phyloP scores from a whole-genome alignment of 371 early-diverging fungal species.

The Apophysomyces elegans region DNA sequence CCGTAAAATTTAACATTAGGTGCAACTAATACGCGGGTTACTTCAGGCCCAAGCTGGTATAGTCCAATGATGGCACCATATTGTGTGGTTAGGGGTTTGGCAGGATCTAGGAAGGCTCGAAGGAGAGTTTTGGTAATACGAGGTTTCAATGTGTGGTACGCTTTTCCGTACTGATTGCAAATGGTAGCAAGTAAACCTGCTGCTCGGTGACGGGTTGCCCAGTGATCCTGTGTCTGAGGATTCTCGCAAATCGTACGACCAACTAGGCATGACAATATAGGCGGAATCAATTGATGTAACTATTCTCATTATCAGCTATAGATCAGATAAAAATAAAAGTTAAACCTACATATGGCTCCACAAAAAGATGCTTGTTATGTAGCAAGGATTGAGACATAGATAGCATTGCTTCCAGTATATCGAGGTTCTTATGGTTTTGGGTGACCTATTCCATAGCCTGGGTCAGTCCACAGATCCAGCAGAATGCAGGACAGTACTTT shows the following conservation, averaged over 20 bases:
- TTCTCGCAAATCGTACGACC: slow-evolving; percentile 81
- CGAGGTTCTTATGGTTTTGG: slow-evolving; percentile 77
- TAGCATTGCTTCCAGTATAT: slow-evolving; percentile 75
- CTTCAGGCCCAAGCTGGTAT: slow-evolving; percentile 78
- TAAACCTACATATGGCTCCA: slow-evolving; percentile 94
- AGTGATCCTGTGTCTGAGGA: slow-evolving; percentile 74
- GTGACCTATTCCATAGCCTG: slow-evolving; percentile 61
- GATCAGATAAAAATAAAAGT: background rate
- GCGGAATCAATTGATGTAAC: slow-evolving; percentile 98
- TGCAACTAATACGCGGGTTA: slow-evolving; percentile 71
- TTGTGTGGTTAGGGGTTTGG: slow-evolving; percentile 78
- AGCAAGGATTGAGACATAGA: slow-evolving; percentile 86
- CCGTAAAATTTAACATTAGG: slow-evolving; percentile 79
- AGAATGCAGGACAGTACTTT: slow-evolving; percentile 49
- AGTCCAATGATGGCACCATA: slow-evolving; percentile 92
- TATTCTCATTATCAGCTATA: slow-evolving; percentile 26
- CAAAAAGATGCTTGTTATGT: slow-evolving; percentile 90
- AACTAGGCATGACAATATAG: slow-evolving; percentile 94
- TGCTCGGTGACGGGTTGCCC: slow-evolving; percentile 81
- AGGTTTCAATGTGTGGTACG: slow-evolving; percentile 87
- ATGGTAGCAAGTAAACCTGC: slow-evolving; percentile 76
- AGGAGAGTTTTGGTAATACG: slow-evolving; percentile 89
- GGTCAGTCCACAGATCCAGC: background rate
- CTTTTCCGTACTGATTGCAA: slow-evolving; percentile 70
- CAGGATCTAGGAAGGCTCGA: slow-evolving; percentile 86